Conservation (phyloP, 2,329 filamentous ascomycete species). For the Rhinocladiella similis region DNA sequence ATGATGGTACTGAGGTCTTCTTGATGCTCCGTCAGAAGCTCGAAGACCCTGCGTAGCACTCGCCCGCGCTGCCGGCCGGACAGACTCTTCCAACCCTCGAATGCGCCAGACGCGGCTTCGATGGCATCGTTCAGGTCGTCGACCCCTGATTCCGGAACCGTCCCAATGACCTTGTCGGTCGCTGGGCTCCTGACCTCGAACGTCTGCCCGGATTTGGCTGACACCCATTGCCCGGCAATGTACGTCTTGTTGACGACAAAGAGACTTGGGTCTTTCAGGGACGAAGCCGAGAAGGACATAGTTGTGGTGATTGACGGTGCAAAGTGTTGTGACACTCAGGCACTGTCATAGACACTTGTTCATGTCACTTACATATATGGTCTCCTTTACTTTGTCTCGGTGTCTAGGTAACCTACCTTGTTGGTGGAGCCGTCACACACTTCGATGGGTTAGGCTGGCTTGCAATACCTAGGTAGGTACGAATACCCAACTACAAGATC, state of each 20-base stretch:
- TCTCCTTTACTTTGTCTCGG: too few relatives aligned
- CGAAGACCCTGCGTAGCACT: constrained; percentile 65
- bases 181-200: constrained; percentile 84
- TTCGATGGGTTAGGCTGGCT: too few relatives aligned
- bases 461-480: too few relatives aligned
- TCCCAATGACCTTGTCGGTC: constrained; percentile 75
- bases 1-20: constrained; percentile 58
- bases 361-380: background rate
- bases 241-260: constrained; percentile 21
- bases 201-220: constrained; percentile 80
- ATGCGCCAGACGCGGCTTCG: constrained; percentile 72
- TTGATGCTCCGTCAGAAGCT: constrained; percentile 63
- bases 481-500: too few relatives aligned
- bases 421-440: too few relatives aligned
- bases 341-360: background rate
- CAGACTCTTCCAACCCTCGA: constrained; percentile 59
- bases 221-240: constrained; percentile 61
- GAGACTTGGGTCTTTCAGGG: constrained; percentile 15
- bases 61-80: constrained; percentile 61
- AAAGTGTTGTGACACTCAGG: background rate
- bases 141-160: constrained; percentile 75
- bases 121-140: constrained; percentile 80
- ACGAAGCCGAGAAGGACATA: constrained; percentile 14
- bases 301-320: background rate
- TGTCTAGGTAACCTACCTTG: too few relatives aligned